phyloP scores from a whole-genome alignment of 805 yeast genomes.

The Zygotorulaspora chibaensis region DNA sequence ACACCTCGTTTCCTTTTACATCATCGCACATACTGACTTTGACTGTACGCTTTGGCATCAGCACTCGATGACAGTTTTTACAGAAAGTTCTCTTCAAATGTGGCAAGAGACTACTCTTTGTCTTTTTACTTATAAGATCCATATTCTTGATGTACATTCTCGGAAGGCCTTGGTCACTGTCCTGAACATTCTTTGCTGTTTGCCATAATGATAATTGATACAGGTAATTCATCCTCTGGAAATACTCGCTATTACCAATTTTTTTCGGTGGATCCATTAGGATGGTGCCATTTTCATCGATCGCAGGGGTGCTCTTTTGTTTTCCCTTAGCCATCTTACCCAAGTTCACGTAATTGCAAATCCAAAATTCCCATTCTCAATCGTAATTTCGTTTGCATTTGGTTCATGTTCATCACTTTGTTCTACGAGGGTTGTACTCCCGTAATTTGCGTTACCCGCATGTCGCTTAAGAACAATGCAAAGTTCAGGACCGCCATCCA shows the following conservation, averaged over 20 bases:
- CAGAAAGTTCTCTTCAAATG: slow-evolving; percentile 63
- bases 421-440: background rate
- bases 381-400: background rate
- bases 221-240: slow-evolving; percentile 53
- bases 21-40: slow-evolving; percentile 17
- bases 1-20: slow-evolving; percentile 41
- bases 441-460: slow-evolving; percentile 4
- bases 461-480: background rate
- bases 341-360: background rate
- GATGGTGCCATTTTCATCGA: slow-evolving; percentile 22
- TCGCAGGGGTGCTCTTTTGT: background rate
- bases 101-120: slow-evolving; percentile 62
- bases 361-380: background rate
- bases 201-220: slow-evolving; percentile 50
- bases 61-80: slow-evolving; percentile 54
- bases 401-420: background rate
- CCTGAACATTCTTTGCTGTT: slow-evolving; percentile 19
- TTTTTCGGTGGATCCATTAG: slow-evolving; percentile 36
- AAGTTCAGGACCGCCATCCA: slow-evolving; percentile 9
- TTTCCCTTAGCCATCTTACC: slow-evolving; percentile 3
- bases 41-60: slow-evolving; percentile 41
- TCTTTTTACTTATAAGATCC: slow-evolving; percentile 60
- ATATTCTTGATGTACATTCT: slow-evolving; percentile 52
- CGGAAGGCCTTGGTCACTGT: slow-evolving; percentile 40
- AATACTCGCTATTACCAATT: slow-evolving; percentile 54